Conservation (phyloP, 2,329 filamentous ascomycete genomes). For the Aspergillus japonicus region DNA sequence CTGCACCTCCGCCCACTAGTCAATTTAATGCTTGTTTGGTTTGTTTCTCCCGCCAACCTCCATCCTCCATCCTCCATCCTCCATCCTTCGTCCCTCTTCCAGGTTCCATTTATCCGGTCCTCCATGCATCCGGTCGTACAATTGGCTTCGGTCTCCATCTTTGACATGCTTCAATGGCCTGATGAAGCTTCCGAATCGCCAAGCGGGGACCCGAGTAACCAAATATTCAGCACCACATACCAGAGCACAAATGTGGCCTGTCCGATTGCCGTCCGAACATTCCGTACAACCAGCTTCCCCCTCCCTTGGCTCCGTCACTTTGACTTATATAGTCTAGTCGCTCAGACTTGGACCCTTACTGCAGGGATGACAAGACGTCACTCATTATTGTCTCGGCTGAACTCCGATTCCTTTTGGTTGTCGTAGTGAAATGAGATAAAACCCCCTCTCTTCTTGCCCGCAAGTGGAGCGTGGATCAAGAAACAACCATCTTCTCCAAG, state of each 20-base stretch:
- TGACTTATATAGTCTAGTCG: neutral
- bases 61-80: too few relatives aligned
- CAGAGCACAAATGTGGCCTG: neutral
- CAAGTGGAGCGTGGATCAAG: too few relatives aligned
- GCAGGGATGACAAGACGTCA: neutral
- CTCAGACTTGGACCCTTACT: neutral
- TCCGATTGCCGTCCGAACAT: neutral
- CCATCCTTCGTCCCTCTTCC: too few relatives aligned
- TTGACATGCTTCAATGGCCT: neutral
- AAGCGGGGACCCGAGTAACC: neutral
- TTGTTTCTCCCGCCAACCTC: neutral
- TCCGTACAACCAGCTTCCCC: neutral
- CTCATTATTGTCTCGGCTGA: neutral
- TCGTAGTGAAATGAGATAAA: neutral
- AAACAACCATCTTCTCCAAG: too few relatives aligned
- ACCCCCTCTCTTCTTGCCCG: neutral
- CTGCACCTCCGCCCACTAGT: too few relatives aligned
- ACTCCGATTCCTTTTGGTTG: neutral
- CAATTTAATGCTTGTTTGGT: neutral
- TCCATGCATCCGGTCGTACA: neutral
- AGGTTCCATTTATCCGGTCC: too few relatives aligned
- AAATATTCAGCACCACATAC: neutral
- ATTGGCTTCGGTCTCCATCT: neutral
- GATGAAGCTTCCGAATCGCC: neutral
- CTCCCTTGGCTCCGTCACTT: neutral